phyloP scores from a whole-genome alignment of 2,329 filamentous ascomycete genomes.

The Aspergillus sp. region DNA sequence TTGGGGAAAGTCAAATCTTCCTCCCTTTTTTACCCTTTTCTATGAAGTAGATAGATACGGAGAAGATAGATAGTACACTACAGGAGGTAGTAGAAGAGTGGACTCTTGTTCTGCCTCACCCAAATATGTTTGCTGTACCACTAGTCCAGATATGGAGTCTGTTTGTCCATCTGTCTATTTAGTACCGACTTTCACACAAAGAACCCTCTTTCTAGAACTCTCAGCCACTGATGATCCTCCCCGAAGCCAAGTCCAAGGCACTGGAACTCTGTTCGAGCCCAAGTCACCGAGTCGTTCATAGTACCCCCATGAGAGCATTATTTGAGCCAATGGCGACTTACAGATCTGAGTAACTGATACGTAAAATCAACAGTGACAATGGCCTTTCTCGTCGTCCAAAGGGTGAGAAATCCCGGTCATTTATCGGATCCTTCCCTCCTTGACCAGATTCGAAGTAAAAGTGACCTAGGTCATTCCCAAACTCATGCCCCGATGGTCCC shows the following conservation, averaged over 20 bases:
- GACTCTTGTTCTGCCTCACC: neutral
- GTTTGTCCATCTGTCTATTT: too few relatives aligned
- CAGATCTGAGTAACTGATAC: neutral
- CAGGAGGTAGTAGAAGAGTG: neutral
- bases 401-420: neutral
- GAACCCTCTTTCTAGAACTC: neutral
- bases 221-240: neutral
- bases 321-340: neutral
- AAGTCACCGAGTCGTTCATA: neutral
- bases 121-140: neutral
- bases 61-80: too few relatives aligned
- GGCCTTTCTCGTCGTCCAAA: neutral
- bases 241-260: neutral
- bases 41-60: too few relatives aligned
- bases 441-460: neutral
- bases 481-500: neutral
- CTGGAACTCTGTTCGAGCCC: neutral
- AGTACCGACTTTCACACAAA: neutral
- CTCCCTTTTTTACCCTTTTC: neutral
- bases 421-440: neutral
- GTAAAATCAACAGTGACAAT: neutral
- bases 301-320: neutral
- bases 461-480: neutral
- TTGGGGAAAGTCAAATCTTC: constrained; percentile 1
- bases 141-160: too few relatives aligned